Evolutionary conservation across 352 stramenopile species (phyloP).

Genomic region (Albugo laibachii): DNA sequence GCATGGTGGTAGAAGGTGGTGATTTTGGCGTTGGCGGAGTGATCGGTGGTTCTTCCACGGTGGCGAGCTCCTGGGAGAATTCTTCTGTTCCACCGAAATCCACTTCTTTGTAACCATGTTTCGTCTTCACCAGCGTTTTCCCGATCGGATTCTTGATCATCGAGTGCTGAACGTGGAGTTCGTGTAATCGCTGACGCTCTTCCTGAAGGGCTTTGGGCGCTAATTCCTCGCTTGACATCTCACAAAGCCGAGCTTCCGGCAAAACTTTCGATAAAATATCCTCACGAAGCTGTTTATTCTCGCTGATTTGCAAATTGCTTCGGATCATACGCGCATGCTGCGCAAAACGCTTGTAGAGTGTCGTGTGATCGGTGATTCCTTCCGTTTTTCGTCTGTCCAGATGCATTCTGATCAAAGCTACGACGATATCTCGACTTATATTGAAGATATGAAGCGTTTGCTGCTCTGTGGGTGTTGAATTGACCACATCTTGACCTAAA

Average conservation of each 20-base stretch:
- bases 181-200: constrained; percentile 18
- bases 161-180: constrained; percentile 21
- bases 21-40: too few species aligned
- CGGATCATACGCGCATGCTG: constrained; percentile 28
- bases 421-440: constrained; percentile 10
- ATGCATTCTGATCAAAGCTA: constrained; percentile 16
- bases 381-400: constrained; percentile 12
- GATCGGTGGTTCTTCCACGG: too few species aligned
- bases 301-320: constrained; percentile 19
- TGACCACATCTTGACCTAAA: constrained; percentile 14
- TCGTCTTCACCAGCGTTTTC: constrained; percentile 20
- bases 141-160: constrained; percentile 19
- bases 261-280: constrained; percentile 17
- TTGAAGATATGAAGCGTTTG: constrained; percentile 6
- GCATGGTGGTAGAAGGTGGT: too few species aligned
- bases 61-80: background rate
- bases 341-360: constrained; percentile 20
- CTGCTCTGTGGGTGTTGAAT: constrained; percentile 1
- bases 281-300: constrained; percentile 18
- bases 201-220: constrained; percentile 24
- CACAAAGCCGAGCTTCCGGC: constrained; percentile 10
- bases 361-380: constrained; percentile 9
- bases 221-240: constrained; percentile 27
- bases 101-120: constrained; percentile 31
- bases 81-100: constrained; percentile 5